phyloP scores from a whole-genome alignment of 805 yeast genomes.

The Lachancea meyersii region DNA sequence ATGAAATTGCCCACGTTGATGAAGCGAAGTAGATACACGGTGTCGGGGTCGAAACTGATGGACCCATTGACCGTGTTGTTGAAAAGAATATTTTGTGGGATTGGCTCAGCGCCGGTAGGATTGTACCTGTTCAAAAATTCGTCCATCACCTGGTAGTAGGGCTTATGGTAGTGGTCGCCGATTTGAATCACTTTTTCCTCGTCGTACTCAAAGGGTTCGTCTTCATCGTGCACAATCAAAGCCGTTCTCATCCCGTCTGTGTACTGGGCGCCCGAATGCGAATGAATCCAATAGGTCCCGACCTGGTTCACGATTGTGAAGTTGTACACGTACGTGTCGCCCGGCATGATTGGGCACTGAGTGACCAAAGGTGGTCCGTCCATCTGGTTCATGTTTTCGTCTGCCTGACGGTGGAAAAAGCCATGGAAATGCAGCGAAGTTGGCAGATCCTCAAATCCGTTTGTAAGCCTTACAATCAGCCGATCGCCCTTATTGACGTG shows the following conservation, averaged over 20 bases:
- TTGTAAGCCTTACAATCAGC: slow-evolving; percentile 51
- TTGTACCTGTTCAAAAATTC: slow-evolving; percentile 57
- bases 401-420: slow-evolving; percentile 55
- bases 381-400: slow-evolving; percentile 42
- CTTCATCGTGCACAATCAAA: slow-evolving; percentile 55
- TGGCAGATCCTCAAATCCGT: slow-evolving; percentile 45
- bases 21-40: slow-evolving; percentile 58
- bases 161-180: slow-evolving; percentile 59
- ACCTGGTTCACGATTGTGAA: slow-evolving; percentile 61
- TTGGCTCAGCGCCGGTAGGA: slow-evolving; percentile 83
- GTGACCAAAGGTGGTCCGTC: slow-evolving; percentile 79
- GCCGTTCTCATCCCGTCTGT: slow-evolving; percentile 73
- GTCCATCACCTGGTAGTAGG: slow-evolving; percentile 40
- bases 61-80: slow-evolving; percentile 58
- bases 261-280: slow-evolving; percentile 71
- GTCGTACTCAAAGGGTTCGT: slow-evolving; percentile 53
- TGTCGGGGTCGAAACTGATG: slow-evolving; percentile 49
- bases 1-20: slow-evolving; percentile 67
- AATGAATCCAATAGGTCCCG: slow-evolving; percentile 83
- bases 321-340: slow-evolving; percentile 60
- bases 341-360: slow-evolving; percentile 73
- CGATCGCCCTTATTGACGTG: slow-evolving; percentile 61
- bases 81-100: slow-evolving; percentile 59
- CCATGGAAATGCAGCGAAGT: slow-evolving; percentile 82
- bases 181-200: slow-evolving; percentile 53